phyloP scores from a whole-genome alignment of 371 early-diverging fungal species.

The Apophysomyces sp. region DNA sequence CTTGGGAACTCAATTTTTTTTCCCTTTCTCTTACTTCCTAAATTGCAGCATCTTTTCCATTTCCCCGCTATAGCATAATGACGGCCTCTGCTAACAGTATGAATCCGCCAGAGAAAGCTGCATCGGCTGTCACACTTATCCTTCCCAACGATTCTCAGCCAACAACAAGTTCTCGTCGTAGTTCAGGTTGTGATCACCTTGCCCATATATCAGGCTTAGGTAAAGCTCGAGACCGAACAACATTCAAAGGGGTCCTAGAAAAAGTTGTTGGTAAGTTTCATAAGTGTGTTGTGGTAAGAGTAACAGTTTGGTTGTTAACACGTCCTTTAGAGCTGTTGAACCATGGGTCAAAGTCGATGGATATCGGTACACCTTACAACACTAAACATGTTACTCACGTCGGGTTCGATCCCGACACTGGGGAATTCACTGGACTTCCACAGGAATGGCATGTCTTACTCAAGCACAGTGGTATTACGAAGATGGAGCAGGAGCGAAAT shows the following conservation, averaged over 20 bases:
- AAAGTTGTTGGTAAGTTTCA: conserved; percentile 57
- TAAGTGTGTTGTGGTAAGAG: conserved; percentile 33
- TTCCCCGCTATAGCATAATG: conserved; percentile 2
- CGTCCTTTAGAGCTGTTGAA: not conserved
- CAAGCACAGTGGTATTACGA: conserved; percentile 89
- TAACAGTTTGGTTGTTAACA: not conserved
- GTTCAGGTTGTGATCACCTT: not conserved
- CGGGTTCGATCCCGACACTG: conserved; percentile 86
- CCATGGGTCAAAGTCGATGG: conserved; percentile 21
- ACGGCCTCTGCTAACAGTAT: not conserved
- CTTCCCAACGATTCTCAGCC: not conserved
- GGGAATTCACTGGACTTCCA: conserved; percentile 93
- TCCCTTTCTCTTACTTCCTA: not conserved
- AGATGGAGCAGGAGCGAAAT: conserved; percentile 91
- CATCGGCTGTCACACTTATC: not conserved
- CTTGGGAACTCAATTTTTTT: conserved; percentile 2
- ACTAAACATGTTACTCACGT: conserved; percentile 95
- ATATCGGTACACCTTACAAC: conserved; percentile 93
- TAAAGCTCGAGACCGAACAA: conserved; percentile 21
- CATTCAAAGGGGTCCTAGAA: conserved; percentile 64
- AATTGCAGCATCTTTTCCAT: conserved; percentile 4
- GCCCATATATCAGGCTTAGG: conserved; percentile 2
- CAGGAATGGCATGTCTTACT: conserved; percentile 91
- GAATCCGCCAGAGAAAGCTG: conserved; percentile 1
- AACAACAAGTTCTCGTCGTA: not conserved